Conservation (phyloP, 2,329 filamentous ascomycete species). For the Mollisiaceae sp. region DNA sequence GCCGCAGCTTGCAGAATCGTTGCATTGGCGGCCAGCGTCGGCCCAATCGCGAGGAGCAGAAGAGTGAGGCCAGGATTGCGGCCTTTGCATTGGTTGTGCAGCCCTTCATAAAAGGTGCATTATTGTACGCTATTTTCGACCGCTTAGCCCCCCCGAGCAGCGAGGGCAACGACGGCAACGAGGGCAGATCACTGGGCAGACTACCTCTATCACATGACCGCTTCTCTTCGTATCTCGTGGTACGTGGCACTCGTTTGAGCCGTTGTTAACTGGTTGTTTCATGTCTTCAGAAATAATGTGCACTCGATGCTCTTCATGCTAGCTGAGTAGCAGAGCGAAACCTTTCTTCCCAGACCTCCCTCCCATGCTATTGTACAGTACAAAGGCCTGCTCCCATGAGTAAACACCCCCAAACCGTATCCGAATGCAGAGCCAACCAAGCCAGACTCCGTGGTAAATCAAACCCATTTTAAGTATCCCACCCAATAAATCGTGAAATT, state of each 20-base stretch:
- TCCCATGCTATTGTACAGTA: slow-evolving; percentile 23
- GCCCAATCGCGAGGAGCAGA: slow-evolving; percentile 21
- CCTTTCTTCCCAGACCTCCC: not conserved
- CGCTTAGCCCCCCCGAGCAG: not conserved
- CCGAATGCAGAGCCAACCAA: slow-evolving; percentile 17
- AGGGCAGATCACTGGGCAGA: not conserved
- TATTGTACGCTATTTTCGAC: slow-evolving; percentile 15
- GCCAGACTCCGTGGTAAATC: slow-evolving; percentile 17
- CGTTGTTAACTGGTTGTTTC: not conserved
- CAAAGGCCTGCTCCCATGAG: not conserved
- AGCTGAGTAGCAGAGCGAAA: slow-evolving; percentile 5
- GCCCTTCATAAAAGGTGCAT: slow-evolving; percentile 24
- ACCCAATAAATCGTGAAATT: slow-evolving; percentile 16
- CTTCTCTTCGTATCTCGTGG: not conserved
- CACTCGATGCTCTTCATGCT: not conserved
- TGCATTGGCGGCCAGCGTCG: slow-evolving; percentile 23
- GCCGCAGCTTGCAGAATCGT: slow-evolving; percentile 11
- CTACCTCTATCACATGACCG: slow-evolving; percentile 1
- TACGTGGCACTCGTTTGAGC: slow-evolving; percentile 7
- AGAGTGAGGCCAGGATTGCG: slow-evolving; percentile 1
- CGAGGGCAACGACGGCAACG: not conserved
- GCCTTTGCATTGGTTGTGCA: slow-evolving; percentile 19
- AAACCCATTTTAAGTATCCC: slow-evolving; percentile 13
- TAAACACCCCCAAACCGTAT: slow-evolving; percentile 10
- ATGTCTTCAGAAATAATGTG: not conserved